Base-by-base conservation (phyloP, 352 stramenopile species). In the Phytophthora tentaculata region DNA sequence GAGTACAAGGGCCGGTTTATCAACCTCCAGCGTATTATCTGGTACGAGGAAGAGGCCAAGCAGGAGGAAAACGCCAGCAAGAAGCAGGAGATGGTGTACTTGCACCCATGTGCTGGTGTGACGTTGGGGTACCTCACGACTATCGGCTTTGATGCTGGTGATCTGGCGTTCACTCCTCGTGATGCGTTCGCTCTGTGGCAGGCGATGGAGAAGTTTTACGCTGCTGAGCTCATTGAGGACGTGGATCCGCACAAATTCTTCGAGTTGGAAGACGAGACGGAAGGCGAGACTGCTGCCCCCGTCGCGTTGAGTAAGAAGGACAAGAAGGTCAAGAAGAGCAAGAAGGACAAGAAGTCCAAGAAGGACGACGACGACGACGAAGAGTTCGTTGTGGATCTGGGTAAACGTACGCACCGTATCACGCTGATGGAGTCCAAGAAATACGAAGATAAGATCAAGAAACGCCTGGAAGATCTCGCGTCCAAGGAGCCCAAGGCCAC, bases 1-100 rank as follows among this genome's bases (percentile, higher is more conserved):
- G 95, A 99, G 74, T 98, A 99, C 84, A 98, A 94, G 73, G 95
- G 94, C 37, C 91, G 97, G 32, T 99, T 99, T 73, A 99, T 99
- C 69, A 99, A 99, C 71, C 70, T 99, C 54, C 97, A 99, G 76
- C 90, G 97, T 61, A 97, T 98, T 69, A 96, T 99, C 53, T 96
- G 97, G 73, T 86, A 94, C 32, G 88, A 95, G 20, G 78, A 92
- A 26, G 53, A 70, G 0, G 60, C 59, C 17, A 68, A 74, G n/a
- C n/a, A n/a, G 24, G 78, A 80, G 7, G 71, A 69, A 19, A 62
- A 60, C 14, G 64, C 64, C 29, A 79, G 71, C 35, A 75, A 76
- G 52, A 88, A 84, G 68, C 75, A 93, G 59, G 83, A 93, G 57
- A 79, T 97, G 39, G 83, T 94, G 5, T 73, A 75, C 44, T 60